A percentile compares a stretch with the other conserved stretches of the same genome.
These are phyloP conservation scores for Roridomyces roridus DNA, from an alignment of 768 basidiomycete species.

Conservation along the genomic window DNA sequence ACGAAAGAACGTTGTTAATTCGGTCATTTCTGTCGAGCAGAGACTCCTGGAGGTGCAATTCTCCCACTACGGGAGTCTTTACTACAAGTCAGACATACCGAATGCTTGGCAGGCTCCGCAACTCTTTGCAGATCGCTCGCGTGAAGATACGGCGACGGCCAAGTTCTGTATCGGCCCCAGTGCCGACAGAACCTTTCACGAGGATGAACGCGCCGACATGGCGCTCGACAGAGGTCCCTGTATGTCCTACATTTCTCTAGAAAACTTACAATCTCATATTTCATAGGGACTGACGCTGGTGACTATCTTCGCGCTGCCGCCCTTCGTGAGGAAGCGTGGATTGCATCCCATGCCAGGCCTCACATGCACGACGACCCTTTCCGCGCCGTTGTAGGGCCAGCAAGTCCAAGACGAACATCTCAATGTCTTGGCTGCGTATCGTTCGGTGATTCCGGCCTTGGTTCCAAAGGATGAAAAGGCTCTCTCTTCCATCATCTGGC, in stretches of 20 bases:
- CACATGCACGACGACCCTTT: slow-evolving; percentile 25
- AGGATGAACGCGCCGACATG: slow-evolving; percentile 31
- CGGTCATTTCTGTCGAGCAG: slow-evolving; percentile 28
- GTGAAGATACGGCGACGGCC: too few relatives aligned
- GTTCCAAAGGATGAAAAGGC: slow-evolving; percentile 26
- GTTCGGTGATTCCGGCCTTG: slow-evolving; percentile 30
- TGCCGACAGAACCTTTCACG: slow-evolving; percentile 35
- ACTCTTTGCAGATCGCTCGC: too few relatives aligned
- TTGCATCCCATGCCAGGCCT: slow-evolving; percentile 19
- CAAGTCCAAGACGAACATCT: slow-evolving; percentile 27
- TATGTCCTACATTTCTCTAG: too few relatives aligned
- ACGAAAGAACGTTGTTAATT: slow-evolving; percentile 21
- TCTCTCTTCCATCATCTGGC: slow-evolving; percentile 33
- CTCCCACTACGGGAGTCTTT: slow-evolving; percentile 40
- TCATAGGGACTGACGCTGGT: too few relatives aligned
- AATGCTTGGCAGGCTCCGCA: slow-evolving; percentile 15
- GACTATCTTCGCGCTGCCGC: slow-evolving; percentile 29
- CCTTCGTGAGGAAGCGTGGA: slow-evolving; percentile 27
- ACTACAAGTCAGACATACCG: slow-evolving; percentile 37
- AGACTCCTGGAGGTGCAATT: slow-evolving; percentile 29
- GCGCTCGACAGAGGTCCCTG: slow-evolving; percentile 39
- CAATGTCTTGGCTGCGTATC: slow-evolving; percentile 26
- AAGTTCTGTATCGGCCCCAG: slow-evolving; percentile 38
- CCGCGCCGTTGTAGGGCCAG: slow-evolving; percentile 12
- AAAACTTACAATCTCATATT: too few relatives aligned